A percentile compares a stretch with the other conserved stretches of the same genome.
Conservation (phyloP, 2,329 filamentous ascomycete genomes). For the Ilyonectria mors-panacis region DNA sequence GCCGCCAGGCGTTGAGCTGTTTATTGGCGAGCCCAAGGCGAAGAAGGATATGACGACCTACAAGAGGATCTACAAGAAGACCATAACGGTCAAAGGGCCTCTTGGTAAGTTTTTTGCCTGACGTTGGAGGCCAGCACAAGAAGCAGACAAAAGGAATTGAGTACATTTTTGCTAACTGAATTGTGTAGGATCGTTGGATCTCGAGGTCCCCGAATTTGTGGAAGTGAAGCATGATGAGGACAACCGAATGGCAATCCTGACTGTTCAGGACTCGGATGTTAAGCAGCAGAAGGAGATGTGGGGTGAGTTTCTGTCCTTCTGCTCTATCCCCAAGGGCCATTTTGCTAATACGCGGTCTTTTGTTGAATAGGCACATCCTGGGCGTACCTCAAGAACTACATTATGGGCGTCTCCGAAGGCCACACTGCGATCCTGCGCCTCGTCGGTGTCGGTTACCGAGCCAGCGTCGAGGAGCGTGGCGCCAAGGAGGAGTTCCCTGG, state of each 20-base stretch:
- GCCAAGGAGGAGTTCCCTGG: conserved; percentile 82
- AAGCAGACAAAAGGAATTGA: not conserved
- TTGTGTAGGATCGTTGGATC: conserved; percentile 76
- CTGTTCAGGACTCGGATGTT: conserved; percentile 76
- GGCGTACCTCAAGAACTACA: conserved; percentile 90
- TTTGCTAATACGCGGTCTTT: conserved; percentile 26
- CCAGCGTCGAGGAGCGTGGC: conserved; percentile 84
- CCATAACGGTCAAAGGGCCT: conserved; percentile 84
- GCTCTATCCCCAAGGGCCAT: not conserved
- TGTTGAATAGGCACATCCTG: conserved; percentile 81
- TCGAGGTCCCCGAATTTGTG: conserved; percentile 86
- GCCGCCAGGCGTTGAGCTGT: conserved; percentile 86
- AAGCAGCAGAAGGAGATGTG: conserved; percentile 94
- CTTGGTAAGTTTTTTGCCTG: conserved; percentile 69
- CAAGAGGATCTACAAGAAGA: conserved; percentile 74
- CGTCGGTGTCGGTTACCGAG: conserved; percentile 96
- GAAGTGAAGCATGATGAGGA: conserved; percentile 77
- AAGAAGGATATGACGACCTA: conserved; percentile 71
- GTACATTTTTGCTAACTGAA: conserved; percentile 32
- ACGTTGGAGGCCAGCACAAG: not conserved
- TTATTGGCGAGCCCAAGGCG: conserved; percentile 73
- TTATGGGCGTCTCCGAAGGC: conserved; percentile 95
- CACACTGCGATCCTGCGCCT: conserved; percentile 94
- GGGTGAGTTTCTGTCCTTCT: conserved; percentile 71
- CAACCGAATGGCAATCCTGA: conserved; percentile 75